Evolutionary conservation across 495 filamentous ascomycete species (phyloP).

Genomic region (Thozetella sp.): DNA sequence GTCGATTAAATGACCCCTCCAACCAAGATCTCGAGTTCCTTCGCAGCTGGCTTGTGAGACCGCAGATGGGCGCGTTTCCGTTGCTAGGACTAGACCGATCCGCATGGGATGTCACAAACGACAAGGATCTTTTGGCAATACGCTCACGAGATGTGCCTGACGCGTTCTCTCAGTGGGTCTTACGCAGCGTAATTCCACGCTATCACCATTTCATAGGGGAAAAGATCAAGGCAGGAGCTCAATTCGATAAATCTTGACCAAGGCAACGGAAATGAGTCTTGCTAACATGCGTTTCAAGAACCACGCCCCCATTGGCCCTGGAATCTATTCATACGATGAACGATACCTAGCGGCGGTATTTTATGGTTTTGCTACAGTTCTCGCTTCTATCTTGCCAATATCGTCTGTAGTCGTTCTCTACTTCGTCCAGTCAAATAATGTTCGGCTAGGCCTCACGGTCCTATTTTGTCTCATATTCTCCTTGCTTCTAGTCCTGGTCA

Average conservation of each 20-base stretch:
- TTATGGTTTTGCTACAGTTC: background rate
- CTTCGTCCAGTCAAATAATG: conserved; percentile 8
- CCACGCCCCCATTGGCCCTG: background rate
- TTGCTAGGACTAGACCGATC: background rate
- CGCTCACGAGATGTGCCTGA: background rate
- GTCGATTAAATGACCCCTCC: background rate
- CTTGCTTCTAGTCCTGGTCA: conserved; percentile 18
- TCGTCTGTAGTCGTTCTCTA: conserved; percentile 16
- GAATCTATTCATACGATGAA: background rate
- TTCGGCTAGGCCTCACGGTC: conserved; percentile 17
- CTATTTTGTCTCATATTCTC: conserved; percentile 21
- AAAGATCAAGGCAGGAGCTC: background rate
- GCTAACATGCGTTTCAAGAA: too few relatives aligned
- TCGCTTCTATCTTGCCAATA: conserved; percentile 18
- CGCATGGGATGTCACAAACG: background rate
- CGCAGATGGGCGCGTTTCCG: background rate
- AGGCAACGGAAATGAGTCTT: too few relatives aligned
- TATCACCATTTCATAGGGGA: background rate
- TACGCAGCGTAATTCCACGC: background rate
- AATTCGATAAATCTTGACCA: too few relatives aligned
- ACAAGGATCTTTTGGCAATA: background rate
- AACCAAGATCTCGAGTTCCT: background rate
- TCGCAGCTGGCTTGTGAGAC: background rate
- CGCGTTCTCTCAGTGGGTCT: background rate
- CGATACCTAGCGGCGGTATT: background rate